A percentile compares a stretch with the other conserved stretches of the same genome.
phyloP scores from a whole-genome alignment of 257 asterid species.

The Nicotiana attenuata region DNA sequence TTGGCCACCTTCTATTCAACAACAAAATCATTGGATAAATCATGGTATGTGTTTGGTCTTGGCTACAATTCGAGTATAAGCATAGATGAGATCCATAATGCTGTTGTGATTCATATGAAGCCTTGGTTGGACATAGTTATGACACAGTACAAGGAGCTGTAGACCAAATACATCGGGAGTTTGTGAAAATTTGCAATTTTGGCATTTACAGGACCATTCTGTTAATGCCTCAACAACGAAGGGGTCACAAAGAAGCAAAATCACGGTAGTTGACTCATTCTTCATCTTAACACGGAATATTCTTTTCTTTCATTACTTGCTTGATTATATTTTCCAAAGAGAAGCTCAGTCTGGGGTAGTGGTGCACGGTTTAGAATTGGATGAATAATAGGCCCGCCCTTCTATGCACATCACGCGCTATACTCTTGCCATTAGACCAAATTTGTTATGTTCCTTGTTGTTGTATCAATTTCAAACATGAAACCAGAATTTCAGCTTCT shows the following conservation, averaged over 20 bases:
- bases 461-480: not conserved
- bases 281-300: not conserved
- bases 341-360: not conserved
- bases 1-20: constrained; percentile 1
- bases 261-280: not conserved
- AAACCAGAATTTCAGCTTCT: too few species aligned
- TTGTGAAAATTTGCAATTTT: constrained; percentile 11
- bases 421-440: not conserved
- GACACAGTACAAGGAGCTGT: not conserved
- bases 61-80: not conserved
- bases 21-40: constrained; percentile 9
- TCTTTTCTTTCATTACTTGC: not conserved
- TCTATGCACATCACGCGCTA: not conserved
- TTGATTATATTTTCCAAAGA: not conserved
- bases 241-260: not conserved
- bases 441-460: not conserved
- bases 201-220: constrained; percentile 3
- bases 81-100: not conserved
- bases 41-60: constrained; percentile 12
- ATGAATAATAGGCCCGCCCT: not conserved
- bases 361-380: not conserved
- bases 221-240: not conserved
- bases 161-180: constrained; percentile 16
- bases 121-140: not conserved
- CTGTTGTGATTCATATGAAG: not conserved